Conservation (phyloP, 208 protist genomes). For the Acanthamoeba healyi region DNA sequence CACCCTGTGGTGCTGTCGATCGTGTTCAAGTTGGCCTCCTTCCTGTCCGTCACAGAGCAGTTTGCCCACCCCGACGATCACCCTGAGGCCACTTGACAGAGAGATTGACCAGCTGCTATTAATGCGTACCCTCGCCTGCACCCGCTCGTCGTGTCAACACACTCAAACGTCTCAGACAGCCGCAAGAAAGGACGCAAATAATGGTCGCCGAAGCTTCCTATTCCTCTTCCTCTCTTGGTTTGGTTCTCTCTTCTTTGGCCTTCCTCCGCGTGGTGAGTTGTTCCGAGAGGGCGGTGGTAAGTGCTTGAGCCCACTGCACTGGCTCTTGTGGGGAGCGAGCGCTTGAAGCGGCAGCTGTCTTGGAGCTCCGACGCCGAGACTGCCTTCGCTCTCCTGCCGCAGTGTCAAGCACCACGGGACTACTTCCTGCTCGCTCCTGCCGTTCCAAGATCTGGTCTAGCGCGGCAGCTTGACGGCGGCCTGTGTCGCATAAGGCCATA, state of each 20-base stretch:
- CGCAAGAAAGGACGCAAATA: no score
- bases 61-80: neutral
- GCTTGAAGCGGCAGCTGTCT: neutral
- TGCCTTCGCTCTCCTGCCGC: no score
- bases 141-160: no score
- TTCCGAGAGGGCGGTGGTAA: neutral
- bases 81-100: neutral
- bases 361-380: no score
- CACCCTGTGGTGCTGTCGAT: constrained; percentile 34
- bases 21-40: constrained; percentile 29
- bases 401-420: no score
- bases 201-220: no score
- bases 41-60: neutral
- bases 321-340: neutral
- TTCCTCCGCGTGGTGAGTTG: neutral
- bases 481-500: neutral
- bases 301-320: neutral
- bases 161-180: no score
- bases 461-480: no score
- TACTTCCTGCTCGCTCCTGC: no score
- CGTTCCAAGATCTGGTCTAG: no score
- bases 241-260: neutral
- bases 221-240: neutral
- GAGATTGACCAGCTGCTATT: neutral
- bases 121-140: no score